Conservation (phyloP, 116 monocot genomes). For the Phalaenopsis hybrid region DNA sequence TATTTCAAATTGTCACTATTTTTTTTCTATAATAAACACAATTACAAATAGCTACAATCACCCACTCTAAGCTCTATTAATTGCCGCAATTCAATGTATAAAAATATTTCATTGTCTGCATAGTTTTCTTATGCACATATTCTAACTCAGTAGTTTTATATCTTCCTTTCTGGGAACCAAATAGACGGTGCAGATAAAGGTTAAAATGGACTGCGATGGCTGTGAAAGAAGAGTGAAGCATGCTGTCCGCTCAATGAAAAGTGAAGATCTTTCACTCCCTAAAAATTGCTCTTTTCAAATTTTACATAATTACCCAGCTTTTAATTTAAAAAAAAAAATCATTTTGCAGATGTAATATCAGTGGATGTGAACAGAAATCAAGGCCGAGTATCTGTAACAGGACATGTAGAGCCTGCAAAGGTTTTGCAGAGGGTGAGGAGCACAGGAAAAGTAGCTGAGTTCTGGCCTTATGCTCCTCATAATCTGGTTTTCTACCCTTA, state of each 20-base stretch:
- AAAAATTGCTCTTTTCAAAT: not conserved
- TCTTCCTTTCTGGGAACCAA: not conserved
- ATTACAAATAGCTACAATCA: too few relatives aligned
- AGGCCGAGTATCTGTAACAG: slow-evolving; percentile 14
- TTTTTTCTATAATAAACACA: too few relatives aligned
- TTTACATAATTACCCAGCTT: too few relatives aligned
- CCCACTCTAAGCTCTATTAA: not conserved
- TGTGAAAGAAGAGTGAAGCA: slow-evolving; percentile 66
- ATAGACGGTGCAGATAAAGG: slow-evolving; percentile 76
- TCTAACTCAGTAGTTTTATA: not conserved
- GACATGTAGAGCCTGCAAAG: slow-evolving; percentile 18
- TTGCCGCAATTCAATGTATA: not conserved
- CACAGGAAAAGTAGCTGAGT: slow-evolving; percentile 22
- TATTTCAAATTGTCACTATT: too few relatives aligned
- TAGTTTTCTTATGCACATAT: not conserved
- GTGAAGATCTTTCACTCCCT: slow-evolving; percentile 11
- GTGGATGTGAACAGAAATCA: slow-evolving; percentile 21
- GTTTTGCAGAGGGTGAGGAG: slow-evolving; percentile 15
- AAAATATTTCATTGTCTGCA: not conserved
- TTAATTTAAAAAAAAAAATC: too few relatives aligned
- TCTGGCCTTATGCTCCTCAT: slow-evolving; percentile 24
- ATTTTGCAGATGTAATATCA: slow-evolving; percentile 17
- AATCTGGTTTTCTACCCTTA: slow-evolving; percentile 20
- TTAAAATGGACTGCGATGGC: slow-evolving; percentile 91
- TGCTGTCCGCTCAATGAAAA: slow-evolving; percentile 54